A percentile compares a stretch with the other conserved stretches of the same genome.
phyloP scores from a whole-genome alignment of 352 stramenopile genomes.

The Thalassiosira exigua region DNA sequence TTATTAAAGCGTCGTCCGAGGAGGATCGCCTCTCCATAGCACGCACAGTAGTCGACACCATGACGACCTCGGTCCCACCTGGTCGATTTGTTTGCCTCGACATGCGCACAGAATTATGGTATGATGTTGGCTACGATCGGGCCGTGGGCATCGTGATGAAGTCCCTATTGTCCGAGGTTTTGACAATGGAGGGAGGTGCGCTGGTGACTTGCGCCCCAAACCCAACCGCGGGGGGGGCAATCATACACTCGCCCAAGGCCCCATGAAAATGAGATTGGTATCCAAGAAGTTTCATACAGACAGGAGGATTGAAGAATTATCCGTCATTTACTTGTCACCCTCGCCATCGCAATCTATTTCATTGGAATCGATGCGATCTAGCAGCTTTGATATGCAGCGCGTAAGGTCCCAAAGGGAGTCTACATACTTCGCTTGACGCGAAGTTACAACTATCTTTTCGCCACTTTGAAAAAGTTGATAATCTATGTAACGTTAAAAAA shows the following conservation, averaged over 20 bases:
- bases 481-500: too few species aligned
- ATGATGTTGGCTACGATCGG: conserved; percentile 75
- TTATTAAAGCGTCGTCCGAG: conserved; percentile 38
- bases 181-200: neutral
- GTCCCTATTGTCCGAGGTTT: conserved; percentile 35
- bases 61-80: conserved; percentile 58
- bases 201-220: too few species aligned
- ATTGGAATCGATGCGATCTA: too few species aligned
- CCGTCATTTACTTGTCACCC: too few species aligned
- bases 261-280: too few species aligned
- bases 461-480: too few species aligned
- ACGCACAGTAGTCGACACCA: conserved; percentile 69
- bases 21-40: conserved; percentile 70
- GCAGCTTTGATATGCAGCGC: neutral
- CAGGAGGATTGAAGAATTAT: too few species aligned
- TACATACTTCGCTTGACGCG: neutral
- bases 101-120: conserved; percentile 62
- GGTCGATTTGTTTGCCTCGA: conserved; percentile 80
- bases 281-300: too few species aligned
- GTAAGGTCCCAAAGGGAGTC: neutral
- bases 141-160: conserved; percentile 77
- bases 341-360: too few species aligned
- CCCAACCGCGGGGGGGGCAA: too few species aligned
- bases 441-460: neutral
- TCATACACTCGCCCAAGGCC: too few species aligned